Evolutionary conservation across 768 basidiomycete genomes (phyloP).

Genomic region (Amanita exitialis): DNA sequence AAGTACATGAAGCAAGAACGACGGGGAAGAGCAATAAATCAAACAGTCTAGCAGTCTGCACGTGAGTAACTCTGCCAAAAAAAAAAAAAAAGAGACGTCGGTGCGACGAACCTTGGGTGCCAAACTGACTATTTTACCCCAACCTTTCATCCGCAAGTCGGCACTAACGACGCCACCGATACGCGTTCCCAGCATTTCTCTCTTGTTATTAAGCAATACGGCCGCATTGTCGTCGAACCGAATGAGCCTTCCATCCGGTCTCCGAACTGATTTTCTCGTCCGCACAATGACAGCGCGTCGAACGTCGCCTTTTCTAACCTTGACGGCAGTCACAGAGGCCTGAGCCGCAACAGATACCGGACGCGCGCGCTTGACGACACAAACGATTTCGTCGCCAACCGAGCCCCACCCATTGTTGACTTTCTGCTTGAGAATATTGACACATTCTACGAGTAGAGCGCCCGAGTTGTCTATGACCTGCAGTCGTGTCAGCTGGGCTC

Average conservation of each 20-base stretch:
- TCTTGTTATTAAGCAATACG: constrained; percentile 90
- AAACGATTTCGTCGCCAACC: constrained; percentile 93
- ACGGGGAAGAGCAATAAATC: neutral
- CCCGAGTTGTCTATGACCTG: constrained; percentile 98
- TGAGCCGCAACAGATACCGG: constrained; percentile 62
- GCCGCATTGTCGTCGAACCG: constrained; percentile 97
- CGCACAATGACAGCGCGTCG: constrained; percentile 94
- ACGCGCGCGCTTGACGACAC: constrained; percentile 86
- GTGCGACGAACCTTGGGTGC: constrained; percentile 65
- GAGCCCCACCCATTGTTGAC: constrained; percentile 91
- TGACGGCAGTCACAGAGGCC: constrained; percentile 69
- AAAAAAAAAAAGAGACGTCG: too few relatives aligned
- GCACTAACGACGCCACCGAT: constrained; percentile 91
- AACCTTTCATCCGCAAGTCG: constrained; percentile 83
- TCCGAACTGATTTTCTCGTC: constrained; percentile 73
- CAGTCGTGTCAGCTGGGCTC: neutral
- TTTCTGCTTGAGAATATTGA: constrained; percentile 94
- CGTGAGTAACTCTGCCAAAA: neutral
- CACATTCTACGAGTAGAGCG: constrained; percentile 88
- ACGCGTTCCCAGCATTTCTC: constrained; percentile 91
- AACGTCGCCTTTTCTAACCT: constrained; percentile 89
- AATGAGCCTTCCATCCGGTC: constrained; percentile 82
- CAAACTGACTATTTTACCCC: constrained; percentile 88
- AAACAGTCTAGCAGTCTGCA: neutral
- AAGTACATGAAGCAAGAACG: neutral